A percentile compares a stretch with the other conserved stretches of the same genome.
phyloP scores from a whole-genome alignment of 1,284 basidiomycete species.

The Vanrija humicola region DNA sequence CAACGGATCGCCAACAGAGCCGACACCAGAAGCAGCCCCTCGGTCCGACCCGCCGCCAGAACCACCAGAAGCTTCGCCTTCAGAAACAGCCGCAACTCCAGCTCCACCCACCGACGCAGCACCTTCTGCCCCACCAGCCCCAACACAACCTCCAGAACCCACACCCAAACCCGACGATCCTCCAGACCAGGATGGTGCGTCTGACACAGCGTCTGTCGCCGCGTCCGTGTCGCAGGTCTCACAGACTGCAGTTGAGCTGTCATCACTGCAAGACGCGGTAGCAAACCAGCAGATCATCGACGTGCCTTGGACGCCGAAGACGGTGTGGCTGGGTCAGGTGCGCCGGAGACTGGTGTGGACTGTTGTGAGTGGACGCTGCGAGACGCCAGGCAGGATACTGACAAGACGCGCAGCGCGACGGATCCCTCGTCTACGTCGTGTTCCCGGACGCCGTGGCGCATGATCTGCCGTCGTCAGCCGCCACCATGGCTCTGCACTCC shows the following conservation, averaged over 20 bases:
- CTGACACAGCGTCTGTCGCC: no score
- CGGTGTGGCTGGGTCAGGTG: conserved; percentile 20
- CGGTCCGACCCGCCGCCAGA: no score
- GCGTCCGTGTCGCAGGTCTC: no score
- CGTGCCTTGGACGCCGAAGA: conserved; percentile 7
- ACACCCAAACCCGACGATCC: no score
- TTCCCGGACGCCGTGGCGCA: background rate
- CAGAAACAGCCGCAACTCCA: background rate
- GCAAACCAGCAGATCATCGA: background rate
- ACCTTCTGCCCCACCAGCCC: no score
- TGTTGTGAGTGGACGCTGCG: conserved; percentile 22
- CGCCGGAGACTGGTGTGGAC: conserved; percentile 24
- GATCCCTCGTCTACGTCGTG: conserved; percentile 24
- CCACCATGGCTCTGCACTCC: conserved; percentile 9
- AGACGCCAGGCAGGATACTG: background rate
- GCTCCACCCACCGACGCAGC: no score
- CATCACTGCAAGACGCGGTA: no score
- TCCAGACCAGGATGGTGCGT: no score
- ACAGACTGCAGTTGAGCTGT: no score
- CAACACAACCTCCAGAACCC: no score
- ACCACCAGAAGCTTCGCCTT: background rate
- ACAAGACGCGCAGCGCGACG: conserved; percentile 24
- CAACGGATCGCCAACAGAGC: no score
- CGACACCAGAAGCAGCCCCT: no score
- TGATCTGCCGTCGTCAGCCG: background rate